A percentile compares a stretch with the other conserved stretches of the same genome.
phyloP scores from a whole-genome alignment of 78 protist genomes.

The Kipferlia bialata region DNA sequence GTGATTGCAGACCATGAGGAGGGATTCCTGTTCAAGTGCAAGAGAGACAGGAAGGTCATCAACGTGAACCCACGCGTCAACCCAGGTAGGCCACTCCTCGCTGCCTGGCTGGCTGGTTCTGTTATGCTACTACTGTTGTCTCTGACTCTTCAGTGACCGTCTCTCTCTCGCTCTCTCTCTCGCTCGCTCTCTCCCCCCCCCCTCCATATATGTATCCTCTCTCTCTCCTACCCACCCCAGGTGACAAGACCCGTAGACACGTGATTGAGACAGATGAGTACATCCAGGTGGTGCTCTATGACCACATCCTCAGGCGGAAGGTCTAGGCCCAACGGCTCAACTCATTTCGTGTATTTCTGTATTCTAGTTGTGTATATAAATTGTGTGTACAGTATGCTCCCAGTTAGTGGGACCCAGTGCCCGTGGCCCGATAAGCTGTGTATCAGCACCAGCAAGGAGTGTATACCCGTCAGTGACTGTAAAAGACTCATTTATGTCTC shows the following conservation, averaged over 20 bases:
- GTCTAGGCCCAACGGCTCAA: conserved; percentile 22
- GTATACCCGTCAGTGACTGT: too few relatives aligned
- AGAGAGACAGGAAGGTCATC: conserved; percentile 71
- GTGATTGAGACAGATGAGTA: conserved; percentile 9
- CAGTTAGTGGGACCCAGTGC: too few relatives aligned
- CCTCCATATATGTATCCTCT: too few relatives aligned
- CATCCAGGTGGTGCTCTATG: conserved; percentile 43
- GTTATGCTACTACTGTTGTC: background rate
- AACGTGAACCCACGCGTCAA: conserved; percentile 50
- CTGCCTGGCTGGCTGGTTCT: background rate
- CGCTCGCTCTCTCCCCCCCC: too few relatives aligned
- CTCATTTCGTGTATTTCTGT: background rate
- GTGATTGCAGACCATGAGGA: conserved; percentile 56
- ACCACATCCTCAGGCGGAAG: conserved; percentile 56
- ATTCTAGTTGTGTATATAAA: too few relatives aligned
- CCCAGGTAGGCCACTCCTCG: conserved; percentile 12
- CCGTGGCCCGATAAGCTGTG: too few relatives aligned
- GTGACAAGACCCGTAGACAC: background rate
- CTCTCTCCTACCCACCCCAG: conserved; percentile 38
- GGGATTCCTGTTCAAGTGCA: conserved; percentile 73
- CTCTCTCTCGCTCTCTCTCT: too few relatives aligned
- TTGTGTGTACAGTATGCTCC: too few relatives aligned
- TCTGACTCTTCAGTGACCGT: background rate
- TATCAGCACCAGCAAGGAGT: too few relatives aligned
- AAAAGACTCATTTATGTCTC: too few relatives aligned